Base-by-base conservation (phyloP, 2,329 filamentous ascomycete genomes). In the Annulohypoxylon truncatum region DNA sequence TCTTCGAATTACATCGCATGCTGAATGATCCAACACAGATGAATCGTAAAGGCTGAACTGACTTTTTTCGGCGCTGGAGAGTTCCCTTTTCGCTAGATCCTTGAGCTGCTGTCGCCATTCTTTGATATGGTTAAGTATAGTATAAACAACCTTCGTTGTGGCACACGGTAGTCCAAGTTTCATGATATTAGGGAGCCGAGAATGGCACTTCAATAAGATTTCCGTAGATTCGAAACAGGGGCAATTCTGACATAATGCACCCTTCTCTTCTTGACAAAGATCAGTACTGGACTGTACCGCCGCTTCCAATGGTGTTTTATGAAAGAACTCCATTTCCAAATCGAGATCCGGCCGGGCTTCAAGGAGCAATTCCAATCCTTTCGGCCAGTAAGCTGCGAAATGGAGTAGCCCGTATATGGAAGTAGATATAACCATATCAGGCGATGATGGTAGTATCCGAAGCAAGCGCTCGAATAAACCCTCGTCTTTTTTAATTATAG, bases 371-470 rank as follows among this genome's bases (percentile, higher is more conserved):
- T 13, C 20, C 13, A 54, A 28, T 20, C 51, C 51, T 12, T 20
- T 29, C 5, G 51, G 51, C 51, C 51, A 54, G 51, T 29, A 54
- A 54, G 44, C 35, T 12, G 51, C 51, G 10, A 44, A 18, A n/a
- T 44, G 35, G 12, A 20, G 13, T 24, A 42, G 38, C 20, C 33
- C 35, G 15, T 54, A n/a, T n/a, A n/a, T n/a, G n/a, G n/a, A n/a
- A n/a, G n/a, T 44, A 6, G 12, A 29, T n/a, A 42, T 15, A 2
- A 51, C 31, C 4, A 18, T 26, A n/a, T 26, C 20, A 7, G 50
- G 12, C 15, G 31, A 12, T 10, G 4, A 15, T 48, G 24, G 22
- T 2, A 29, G 22, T 48, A 12, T 28, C 12, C 10, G 46, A 13
- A 48, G 46, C 10, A 29, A 12, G 15, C 24, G 46, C n/a, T 29